Evolutionary conservation across 2,329 filamentous ascomycete species (phyloP).

Genomic region (Talaromyces pinophilus): DNA sequence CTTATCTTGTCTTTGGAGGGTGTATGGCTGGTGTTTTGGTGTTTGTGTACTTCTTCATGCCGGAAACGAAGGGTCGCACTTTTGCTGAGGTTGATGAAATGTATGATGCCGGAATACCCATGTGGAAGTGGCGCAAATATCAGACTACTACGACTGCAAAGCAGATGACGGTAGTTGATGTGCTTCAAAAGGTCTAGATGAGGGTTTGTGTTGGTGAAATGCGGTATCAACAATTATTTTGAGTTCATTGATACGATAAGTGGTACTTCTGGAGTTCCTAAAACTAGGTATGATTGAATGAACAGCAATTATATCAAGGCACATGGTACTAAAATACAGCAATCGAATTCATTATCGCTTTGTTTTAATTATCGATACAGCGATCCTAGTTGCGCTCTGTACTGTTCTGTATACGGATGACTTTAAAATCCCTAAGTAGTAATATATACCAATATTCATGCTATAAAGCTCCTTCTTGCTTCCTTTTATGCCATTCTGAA

Average conservation of each 20-base stretch:
- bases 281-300: background rate
- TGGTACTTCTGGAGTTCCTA: background rate
- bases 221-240: background rate
- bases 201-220: background rate
- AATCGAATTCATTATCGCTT: no score
- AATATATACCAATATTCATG: no score
- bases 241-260: background rate
- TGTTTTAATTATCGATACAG: no score
- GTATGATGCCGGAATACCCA: slow-evolving; percentile 35
- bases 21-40: slow-evolving; percentile 35
- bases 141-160: slow-evolving; percentile 29
- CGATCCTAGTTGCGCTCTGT: no score
- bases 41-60: slow-evolving; percentile 35
- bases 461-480: no score
- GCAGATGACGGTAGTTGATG: slow-evolving; percentile 26
- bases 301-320: no score
- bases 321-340: no score
- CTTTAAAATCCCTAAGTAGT: no score
- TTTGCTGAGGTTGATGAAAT: slow-evolving; percentile 40
- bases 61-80: slow-evolving; percentile 35
- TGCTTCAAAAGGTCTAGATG: background rate
- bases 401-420: no score
- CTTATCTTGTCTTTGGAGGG: slow-evolving; percentile 38
- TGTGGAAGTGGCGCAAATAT: slow-evolving; percentile 38
- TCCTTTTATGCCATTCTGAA: no score